Evolutionary conservation across 208 protist genomes (phyloP).

Genomic region (Leishmania gerbilli): DNA sequence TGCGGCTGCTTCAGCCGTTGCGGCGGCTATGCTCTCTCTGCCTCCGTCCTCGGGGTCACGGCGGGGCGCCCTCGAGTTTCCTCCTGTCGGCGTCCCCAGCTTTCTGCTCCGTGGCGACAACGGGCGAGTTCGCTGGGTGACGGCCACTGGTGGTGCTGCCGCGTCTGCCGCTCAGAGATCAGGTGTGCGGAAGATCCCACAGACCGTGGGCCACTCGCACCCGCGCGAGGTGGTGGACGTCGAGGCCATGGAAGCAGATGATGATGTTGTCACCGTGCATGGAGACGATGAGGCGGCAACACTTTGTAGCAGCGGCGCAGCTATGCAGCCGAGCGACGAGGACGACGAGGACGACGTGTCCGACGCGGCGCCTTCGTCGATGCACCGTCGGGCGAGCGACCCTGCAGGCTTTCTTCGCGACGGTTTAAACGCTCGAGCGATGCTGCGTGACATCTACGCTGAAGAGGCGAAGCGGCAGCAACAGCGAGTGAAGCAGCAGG

Average conservation of each 20-base stretch:
- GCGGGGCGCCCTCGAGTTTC: conserved; percentile 36
- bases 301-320: background rate
- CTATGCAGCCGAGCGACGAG: background rate
- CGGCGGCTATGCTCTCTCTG: background rate
- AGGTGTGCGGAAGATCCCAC: background rate
- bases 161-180: background rate
- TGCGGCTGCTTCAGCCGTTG: background rate
- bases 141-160: conserved; percentile 6
- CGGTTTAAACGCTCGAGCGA: conserved; percentile 12
- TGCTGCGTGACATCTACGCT: conserved; percentile 24
- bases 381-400: background rate
- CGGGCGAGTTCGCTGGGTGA: conserved; percentile 64
- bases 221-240: background rate
- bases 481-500: background rate
- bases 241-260: background rate
- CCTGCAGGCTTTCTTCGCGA: conserved; percentile 19
- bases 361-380: background rate
- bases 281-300: background rate
- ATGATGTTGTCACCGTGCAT: background rate
- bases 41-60: background rate
- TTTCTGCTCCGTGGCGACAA: conserved; percentile 72
- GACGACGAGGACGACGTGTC: conserved; percentile 1
- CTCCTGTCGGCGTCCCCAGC: conserved; percentile 20
- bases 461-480: conserved; percentile 14
- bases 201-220: background rate